phyloP scores from a whole-genome alignment of 352 stramenopile species.

The Phytophthora brassicae region DNA sequence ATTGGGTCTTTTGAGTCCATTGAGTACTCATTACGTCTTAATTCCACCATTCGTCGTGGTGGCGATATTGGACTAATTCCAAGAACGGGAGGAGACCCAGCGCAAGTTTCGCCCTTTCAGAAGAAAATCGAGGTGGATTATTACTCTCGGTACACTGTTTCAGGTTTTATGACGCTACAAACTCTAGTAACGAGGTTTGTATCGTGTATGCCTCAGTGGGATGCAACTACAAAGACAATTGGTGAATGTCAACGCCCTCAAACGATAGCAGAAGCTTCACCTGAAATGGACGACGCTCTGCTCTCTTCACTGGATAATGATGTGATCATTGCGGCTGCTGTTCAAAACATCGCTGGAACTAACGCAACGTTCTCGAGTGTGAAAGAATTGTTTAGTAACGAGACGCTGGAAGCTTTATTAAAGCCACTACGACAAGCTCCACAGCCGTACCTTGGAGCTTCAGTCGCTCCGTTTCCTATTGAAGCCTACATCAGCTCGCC shows the following conservation, averaged over 20 bases:
- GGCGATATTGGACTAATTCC: slow-evolving; percentile 22
- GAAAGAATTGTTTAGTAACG: slow-evolving; percentile 24
- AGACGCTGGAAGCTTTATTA: slow-evolving; percentile 41
- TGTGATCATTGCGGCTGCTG: slow-evolving; percentile 37
- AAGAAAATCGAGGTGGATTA: slow-evolving; percentile 21
- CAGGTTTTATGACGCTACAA: slow-evolving; percentile 40
- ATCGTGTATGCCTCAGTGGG: slow-evolving; percentile 37
- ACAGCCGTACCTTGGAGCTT: slow-evolving; percentile 50
- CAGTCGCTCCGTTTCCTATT: slow-evolving; percentile 59
- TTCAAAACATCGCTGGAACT: slow-evolving; percentile 23
- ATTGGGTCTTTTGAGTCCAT: slow-evolving; percentile 42
- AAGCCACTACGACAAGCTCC: slow-evolving; percentile 57
- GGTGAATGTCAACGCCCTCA: slow-evolving; percentile 34
- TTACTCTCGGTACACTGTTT: slow-evolving; percentile 26
- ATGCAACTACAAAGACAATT: slow-evolving; percentile 20
- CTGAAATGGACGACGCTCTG: slow-evolving; percentile 35
- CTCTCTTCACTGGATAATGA: slow-evolving; percentile 47
- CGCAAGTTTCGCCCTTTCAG: slow-evolving; percentile 25
- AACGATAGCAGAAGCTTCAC: slow-evolving; percentile 28
- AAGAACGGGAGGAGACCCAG: slow-evolving; percentile 28
- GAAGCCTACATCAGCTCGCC: slow-evolving; percentile 52
- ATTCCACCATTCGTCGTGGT: slow-evolving; percentile 36
- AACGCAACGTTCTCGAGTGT: slow-evolving; percentile 27
- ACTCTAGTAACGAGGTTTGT: slow-evolving; percentile 42
- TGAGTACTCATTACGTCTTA: slow-evolving; percentile 55